Evolutionary conservation across 2,329 filamentous ascomycete species (phyloP).

Genomic region (Sphaerostilbella broomeana): DNA sequence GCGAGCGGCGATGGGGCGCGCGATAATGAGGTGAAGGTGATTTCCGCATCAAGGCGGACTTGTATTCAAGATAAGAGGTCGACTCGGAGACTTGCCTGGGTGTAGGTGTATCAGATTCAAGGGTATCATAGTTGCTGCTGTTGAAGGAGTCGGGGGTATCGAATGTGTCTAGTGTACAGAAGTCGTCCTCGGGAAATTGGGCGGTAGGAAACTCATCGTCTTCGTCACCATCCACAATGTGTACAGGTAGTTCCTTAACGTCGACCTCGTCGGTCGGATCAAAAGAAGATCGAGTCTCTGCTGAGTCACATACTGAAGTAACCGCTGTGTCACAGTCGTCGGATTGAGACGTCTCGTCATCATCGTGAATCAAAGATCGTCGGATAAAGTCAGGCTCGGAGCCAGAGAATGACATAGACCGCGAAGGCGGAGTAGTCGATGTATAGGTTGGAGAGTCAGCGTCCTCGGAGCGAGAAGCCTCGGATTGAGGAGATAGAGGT

Average conservation of each 20-base stretch:
- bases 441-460: conserved; percentile 27
- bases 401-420: conserved; percentile 47
- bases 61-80: conserved; percentile 33
- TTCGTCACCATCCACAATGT: conserved; percentile 27
- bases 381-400: conserved; percentile 37
- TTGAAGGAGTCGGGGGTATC: conserved; percentile 22
- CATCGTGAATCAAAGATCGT: conserved; percentile 27
- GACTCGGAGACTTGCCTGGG: conserved; percentile 29
- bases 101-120: conserved; percentile 39
- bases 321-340: conserved; percentile 38
- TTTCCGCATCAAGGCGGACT: conserved; percentile 26
- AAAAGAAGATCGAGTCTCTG: conserved; percentile 32
- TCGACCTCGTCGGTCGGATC: conserved; percentile 25
- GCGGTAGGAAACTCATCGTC: conserved; percentile 33
- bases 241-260: conserved; percentile 24
- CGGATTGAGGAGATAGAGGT: conserved; percentile 38
- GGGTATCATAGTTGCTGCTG: conserved; percentile 25
- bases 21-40: conserved; percentile 29
- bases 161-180: conserved; percentile 23
- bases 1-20: conserved; percentile 21
- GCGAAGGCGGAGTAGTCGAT: conserved; percentile 36
- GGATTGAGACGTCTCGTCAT: conserved; percentile 40
- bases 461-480: conserved; percentile 42
- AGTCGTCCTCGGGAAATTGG: conserved; percentile 35
- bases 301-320: conserved; percentile 40